Conservation (phyloP, 108 stramenopile genomes). For the Discostella pseudostelligera region DNA sequence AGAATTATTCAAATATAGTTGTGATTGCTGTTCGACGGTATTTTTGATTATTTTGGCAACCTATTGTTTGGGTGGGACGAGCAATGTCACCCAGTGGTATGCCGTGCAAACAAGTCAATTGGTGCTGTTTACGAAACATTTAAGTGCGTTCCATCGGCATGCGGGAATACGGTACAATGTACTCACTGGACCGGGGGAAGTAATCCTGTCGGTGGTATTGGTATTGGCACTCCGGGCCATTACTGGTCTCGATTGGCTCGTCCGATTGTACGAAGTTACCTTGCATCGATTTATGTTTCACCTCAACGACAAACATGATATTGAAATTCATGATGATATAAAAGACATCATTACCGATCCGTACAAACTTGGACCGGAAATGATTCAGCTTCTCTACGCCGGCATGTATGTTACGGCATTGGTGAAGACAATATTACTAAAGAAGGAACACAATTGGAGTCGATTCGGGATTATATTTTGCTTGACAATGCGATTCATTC, state of each 20-base stretch:
- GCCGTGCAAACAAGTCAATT: conserved; percentile 82
- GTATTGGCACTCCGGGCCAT: conserved; percentile 67
- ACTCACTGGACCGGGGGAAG: conserved; percentile 88
- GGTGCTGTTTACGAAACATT: conserved; percentile 83
- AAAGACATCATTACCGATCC: conserved; percentile 57
- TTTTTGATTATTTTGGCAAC: conserved; percentile 77
- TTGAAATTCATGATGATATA: conserved; percentile 50
- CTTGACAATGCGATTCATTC: conserved; percentile 75
- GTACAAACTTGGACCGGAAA: conserved; percentile 51
- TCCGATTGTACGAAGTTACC: conserved; percentile 54
- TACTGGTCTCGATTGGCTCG: conserved; percentile 76
- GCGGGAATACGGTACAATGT: conserved; percentile 82
- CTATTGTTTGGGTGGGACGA: conserved; percentile 74
- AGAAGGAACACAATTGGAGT: conserved; percentile 74
- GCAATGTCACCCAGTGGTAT: conserved; percentile 80
- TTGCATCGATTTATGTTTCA: conserved; percentile 48
- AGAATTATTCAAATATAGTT: conserved; percentile 87
- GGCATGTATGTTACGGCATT: conserved; percentile 64
- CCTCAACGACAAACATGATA: conserved; percentile 45
- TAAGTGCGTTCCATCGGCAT: conserved; percentile 83
- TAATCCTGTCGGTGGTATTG: conserved; percentile 57
- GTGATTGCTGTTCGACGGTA: conserved; percentile 80
- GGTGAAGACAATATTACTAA: conserved; percentile 58
- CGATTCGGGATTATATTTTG: conserved; percentile 75
- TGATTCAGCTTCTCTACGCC: conserved; percentile 63